phyloP scores from a whole-genome alignment of 805 yeast genomes.

The Monosporozyma servazzii region DNA sequence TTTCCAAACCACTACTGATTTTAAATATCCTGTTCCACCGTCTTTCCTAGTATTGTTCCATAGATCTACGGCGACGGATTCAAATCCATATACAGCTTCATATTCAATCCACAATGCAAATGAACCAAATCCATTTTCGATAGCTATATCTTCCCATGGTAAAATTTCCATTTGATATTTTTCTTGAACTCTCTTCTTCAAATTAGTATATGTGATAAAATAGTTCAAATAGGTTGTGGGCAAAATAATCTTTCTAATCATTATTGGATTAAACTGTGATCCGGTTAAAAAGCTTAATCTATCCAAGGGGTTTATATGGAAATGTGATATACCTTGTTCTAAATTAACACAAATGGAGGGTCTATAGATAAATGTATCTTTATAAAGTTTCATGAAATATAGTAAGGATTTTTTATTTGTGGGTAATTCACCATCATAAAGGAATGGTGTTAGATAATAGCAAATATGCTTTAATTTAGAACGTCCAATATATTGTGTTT shows the following conservation, averaged over 20 bases:
- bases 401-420: not conserved
- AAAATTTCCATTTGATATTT: conserved; percentile 8
- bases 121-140: conserved; percentile 11
- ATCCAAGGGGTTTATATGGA: conserved; percentile 24
- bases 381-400: conserved; percentile 1
- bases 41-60: conserved; percentile 14
- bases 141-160: conserved; percentile 15
- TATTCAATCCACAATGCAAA: conserved; percentile 8
- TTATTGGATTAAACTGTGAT: conserved; percentile 81
- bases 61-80: conserved; percentile 6
- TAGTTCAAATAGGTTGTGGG: conserved; percentile 16
- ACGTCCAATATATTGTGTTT: conserved; percentile 8
- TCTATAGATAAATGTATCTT: conserved; percentile 8
- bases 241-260: conserved; percentile 52
- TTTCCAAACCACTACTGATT: conserved; percentile 19
- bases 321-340: conserved; percentile 14
- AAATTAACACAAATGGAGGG: conserved; percentile 16
- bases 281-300: conserved; percentile 47
- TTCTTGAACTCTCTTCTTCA: conserved; percentile 11
- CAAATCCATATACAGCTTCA: conserved; percentile 12
- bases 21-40: conserved; percentile 13
- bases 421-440: not conserved
- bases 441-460: conserved; percentile 9
- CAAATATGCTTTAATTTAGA: conserved; percentile 15
- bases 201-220: conserved; percentile 10